Base-by-base conservation (phyloP, 2,329 filamentous ascomycete genomes). In the Aspergillus fructus region DNA sequence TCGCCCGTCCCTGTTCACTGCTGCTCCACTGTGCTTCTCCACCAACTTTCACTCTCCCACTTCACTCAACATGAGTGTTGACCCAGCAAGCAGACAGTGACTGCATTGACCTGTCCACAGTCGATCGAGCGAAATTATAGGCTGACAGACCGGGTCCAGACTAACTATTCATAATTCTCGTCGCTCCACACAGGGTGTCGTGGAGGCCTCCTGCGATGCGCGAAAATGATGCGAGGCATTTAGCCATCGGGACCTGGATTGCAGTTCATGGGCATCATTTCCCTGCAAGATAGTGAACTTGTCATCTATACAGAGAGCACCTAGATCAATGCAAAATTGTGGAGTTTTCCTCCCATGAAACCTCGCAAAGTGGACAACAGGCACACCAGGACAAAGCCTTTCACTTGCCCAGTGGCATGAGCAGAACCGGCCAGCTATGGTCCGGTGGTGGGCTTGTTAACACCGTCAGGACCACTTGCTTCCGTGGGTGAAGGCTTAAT, bases 401-500 rank as follows among this genome's bases (percentile, higher is more conserved):
- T 45, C 19, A 23, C 5, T 27, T 27, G 21, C 42, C 19, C 42
- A 45, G 42, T 47, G 33, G 33, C 37, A 15, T 43, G 24, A 42
- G 23, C n/a, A 23, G 49, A 34, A 19, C 34, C 21, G 11, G 15
- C 48, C 17, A 37, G 27, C 46, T 15, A 49, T 21, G 30, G 34
- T 13, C 27, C 30, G 27, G 12, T 23, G n/a, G 19, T 34, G 41
- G 23, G 12, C 19, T 30, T 30, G 46, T 33, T 17, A 23, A 42
- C 11, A 13, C 21, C 39, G 5, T 49, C 40, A 23, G 27, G 33
- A 23, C 43, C 48, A 52, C 23, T 34, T 21, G 34, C 41, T 51
- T 53, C 60, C 58, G 43, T 60, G 59, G 62, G 56, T 56, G 17
- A 30, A 3, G 23, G 8, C 23, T 5, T 37, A 51, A 21, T n/a